A percentile compares a stretch with the other conserved stretches of the same genome.
These are phyloP conservation scores for Penicillium griseofulvum DNA, from an alignment of 2,329 filamentous ascomycete species.

Conservation along the genomic window DNA sequence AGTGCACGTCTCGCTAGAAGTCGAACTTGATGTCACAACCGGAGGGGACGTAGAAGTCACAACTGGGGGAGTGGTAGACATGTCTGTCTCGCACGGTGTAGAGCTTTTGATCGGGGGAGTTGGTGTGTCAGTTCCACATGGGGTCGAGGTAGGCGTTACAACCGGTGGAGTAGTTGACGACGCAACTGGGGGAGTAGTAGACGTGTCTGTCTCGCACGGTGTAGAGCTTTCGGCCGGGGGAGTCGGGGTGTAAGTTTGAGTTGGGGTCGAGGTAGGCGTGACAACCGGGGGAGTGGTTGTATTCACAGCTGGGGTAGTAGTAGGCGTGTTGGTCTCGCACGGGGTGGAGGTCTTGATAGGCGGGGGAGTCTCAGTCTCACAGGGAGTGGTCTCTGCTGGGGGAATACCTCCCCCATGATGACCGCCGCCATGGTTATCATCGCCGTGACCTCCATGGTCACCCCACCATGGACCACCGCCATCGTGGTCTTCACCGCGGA, in stretches of 20 bases:
- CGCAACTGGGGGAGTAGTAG: not conserved
- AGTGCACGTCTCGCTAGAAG: conserved; percentile 8
- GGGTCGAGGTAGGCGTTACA: not conserved
- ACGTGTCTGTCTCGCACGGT: conserved; percentile 8
- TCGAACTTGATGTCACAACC: not conserved
- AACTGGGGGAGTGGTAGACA: conserved; percentile 2
- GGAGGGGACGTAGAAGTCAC: not conserved
- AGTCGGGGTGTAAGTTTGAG: conserved; percentile 7
- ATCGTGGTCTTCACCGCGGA: conserved; percentile 9
- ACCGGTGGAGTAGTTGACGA: not conserved
- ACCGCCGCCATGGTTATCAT: not conserved
- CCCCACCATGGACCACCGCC: conserved; percentile 6
- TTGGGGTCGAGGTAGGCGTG: conserved; percentile 1
- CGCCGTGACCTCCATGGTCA: not conserved
- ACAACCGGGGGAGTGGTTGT: not conserved
- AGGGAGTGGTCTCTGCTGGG: conserved; percentile 3
- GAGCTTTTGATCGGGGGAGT: not conserved
- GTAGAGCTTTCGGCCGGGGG: not conserved
- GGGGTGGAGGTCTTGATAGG: not conserved
- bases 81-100: conserved; percentile 8
- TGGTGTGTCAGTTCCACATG: conserved; percentile 4
- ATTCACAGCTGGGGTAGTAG: not conserved
- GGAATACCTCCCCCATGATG: not conserved
- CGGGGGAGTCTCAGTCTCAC: not conserved
- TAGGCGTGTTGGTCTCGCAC: conserved; percentile 1